Base-by-base conservation (phyloP, 2,329 filamentous ascomycete species). In the Colletotrichum caudatum region DNA sequence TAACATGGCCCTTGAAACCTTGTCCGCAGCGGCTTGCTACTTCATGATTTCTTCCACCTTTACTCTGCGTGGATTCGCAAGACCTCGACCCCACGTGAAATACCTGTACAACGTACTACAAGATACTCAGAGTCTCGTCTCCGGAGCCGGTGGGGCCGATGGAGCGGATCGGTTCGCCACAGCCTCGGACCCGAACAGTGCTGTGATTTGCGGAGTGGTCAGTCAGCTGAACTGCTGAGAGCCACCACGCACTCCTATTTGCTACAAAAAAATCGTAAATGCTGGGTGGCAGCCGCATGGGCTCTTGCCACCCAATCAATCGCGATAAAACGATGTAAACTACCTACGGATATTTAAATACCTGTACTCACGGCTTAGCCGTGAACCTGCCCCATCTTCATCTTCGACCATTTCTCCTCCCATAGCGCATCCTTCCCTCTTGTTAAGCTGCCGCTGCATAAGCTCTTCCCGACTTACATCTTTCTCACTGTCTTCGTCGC, bases 111-210 rank as follows among this genome's bases (percentile, higher is more conserved):
- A 56, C n/a, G 33, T 18, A n/a, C 14, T 23, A 2, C 26, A 3
- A 29, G 29, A 29, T 29, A 29, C 29, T 29, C 29, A 29, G 8
- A 26, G 14, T 29, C 46, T 44, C 18, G 2, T 39, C 29, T 37
- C 37, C 29, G 18, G 39, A 23, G 18, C 29, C 33, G 18, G 2
- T 33, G 54, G n/a, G 54, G n/a, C 20, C 16, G 23, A n/a, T n/a
- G 23, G 35, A 51, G 41, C 51, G 46, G 53, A 23, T 53, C 66
- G 44, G 61, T 44, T 37, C 35, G 35, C 58, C 26, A 48, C 16
- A 11, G 37, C 5, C 33, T 69, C 66, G 66, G 66, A 56, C 59
- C 66, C 66, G 60, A 64, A 53, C 20, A 14, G 35, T n/a, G 33
- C 46, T 48, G 60, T 23, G 48, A 41, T 51, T 26, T 29, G 60